These are phyloP conservation scores for Nemania sp. DNA, from an alignment of 2,329 filamentous ascomycete species.

Conservation along the genomic window DNA sequence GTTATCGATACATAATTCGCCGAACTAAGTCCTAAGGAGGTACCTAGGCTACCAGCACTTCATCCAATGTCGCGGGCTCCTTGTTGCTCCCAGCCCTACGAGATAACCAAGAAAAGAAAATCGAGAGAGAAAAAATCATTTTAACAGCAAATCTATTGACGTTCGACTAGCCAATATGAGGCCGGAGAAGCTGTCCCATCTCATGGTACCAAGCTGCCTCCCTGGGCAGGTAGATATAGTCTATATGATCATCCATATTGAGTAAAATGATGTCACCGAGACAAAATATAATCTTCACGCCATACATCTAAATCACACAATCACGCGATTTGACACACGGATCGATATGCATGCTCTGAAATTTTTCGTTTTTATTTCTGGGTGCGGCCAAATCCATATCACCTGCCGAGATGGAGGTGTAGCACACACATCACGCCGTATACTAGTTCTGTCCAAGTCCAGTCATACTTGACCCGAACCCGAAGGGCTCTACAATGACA, in stretches of 20 bases:
- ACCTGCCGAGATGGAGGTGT: conserved; percentile 28
- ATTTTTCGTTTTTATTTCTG: conserved; percentile 37
- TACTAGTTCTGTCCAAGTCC: conserved; percentile 24
- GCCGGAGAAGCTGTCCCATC: conserved; percentile 14
- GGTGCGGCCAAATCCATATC: conserved; percentile 32
- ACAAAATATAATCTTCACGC: not conserved
- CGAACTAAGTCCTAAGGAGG: no score
- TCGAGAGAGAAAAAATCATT: not conserved
- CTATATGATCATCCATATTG: no score
- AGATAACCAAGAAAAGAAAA: conserved; percentile 5
- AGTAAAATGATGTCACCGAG: not conserved
- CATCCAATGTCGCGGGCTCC: no score
- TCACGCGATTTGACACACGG: not conserved
- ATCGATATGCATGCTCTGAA: conserved; percentile 21
- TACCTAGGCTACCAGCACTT: no score
- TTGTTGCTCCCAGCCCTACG: conserved; percentile 20
- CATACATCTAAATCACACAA: not conserved
- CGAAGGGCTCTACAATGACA: conserved; percentile 15
- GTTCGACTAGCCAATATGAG: conserved; percentile 25
- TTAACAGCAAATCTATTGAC: not conserved
- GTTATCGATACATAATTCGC: not conserved
- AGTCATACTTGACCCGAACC: conserved; percentile 18
- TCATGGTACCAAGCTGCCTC: no score
- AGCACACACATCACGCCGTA: conserved; percentile 21
- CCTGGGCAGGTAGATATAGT: no score